These are phyloP conservation scores for Aegilops umbellulata DNA, from an alignment of 176 grass and related monocot species.

Conservation along the genomic window DNA sequence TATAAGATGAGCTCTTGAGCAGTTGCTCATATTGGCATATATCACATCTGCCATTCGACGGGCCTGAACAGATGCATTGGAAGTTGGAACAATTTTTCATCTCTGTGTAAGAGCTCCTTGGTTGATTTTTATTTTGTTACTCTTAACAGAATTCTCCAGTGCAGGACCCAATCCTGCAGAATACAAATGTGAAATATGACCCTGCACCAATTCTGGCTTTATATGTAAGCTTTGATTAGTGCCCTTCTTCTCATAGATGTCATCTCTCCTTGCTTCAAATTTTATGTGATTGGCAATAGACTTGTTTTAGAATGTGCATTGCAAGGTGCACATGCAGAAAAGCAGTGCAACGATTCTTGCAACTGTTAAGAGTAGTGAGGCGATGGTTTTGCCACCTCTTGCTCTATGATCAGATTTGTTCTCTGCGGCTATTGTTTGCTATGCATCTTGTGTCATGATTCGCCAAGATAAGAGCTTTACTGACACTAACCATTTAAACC, in stretches of 20 bases:
- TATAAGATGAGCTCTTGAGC: background rate
- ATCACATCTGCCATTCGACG: background rate
- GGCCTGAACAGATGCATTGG: background rate
- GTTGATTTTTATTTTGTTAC: conserved; percentile 22
- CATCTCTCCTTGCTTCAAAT: conserved; percentile 16
- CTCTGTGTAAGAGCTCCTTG: background rate
- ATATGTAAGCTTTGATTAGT: conserved; percentile 32
- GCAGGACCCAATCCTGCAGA: conserved; percentile 2
- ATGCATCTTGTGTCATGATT: conserved; percentile 52
- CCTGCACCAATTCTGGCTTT: conserved; percentile 25
- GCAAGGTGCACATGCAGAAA: conserved; percentile 30
- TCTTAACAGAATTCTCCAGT: conserved; percentile 10
- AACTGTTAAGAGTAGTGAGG: conserved; percentile 34
- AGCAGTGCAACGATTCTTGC: conserved; percentile 38
- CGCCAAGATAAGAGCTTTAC: conserved; percentile 56
- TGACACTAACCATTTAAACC: conserved; percentile 40
- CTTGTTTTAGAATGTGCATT: conserved; percentile 15
- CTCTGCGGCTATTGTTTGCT: conserved; percentile 38
- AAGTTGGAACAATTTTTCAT: conserved; percentile 1
- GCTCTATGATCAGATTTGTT: conserved; percentile 32
- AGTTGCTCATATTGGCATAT: background rate
- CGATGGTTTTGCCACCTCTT: conserved; percentile 30
- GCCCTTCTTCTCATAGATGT: conserved; percentile 12
- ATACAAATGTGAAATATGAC: conserved; percentile 28
- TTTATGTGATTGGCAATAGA: conserved; percentile 9